Evolutionary conservation across 2,329 filamentous ascomycete species (phyloP).

Genomic region (Trematosphaeria pertusa): DNA sequence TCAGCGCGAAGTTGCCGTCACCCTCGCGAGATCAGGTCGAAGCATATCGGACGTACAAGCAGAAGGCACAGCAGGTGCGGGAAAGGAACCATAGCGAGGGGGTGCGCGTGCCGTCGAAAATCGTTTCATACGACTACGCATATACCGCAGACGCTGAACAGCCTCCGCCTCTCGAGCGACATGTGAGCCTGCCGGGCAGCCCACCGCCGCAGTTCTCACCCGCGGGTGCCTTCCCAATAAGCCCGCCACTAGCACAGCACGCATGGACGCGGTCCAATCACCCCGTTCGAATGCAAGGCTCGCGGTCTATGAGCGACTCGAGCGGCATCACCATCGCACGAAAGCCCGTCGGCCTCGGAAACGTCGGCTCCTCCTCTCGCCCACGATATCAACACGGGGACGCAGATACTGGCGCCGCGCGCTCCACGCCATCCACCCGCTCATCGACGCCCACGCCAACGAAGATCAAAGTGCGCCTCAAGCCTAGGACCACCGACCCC

Average conservation of each 20-base stretch:
- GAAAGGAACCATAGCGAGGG: conserved; percentile 32
- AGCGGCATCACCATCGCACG: conserved; percentile 17
- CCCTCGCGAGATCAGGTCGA: conserved; percentile 31
- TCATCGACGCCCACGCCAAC: conserved; percentile 11
- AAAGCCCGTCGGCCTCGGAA: conserved; percentile 20
- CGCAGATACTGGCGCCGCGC: conserved; percentile 14
- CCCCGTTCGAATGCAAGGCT: conserved; percentile 3
- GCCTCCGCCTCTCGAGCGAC: conserved; percentile 6
- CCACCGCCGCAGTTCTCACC: conserved; percentile 15
- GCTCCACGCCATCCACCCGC: conserved; percentile 10
- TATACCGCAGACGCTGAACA: conserved; percentile 11
- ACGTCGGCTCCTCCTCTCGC: conserved; percentile 1
- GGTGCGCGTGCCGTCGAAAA: conserved; percentile 30
- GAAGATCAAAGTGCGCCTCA: conserved; percentile 31
- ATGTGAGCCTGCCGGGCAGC: conserved; percentile 15
- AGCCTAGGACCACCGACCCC: conserved; percentile 16
- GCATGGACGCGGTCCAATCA: conserved; percentile 14
- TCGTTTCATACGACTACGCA: conserved; percentile 38
- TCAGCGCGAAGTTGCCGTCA: conserved; percentile 18
- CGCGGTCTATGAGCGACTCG: conserved; percentile 13
- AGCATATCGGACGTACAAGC: conserved; percentile 36
- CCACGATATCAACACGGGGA: conserved; percentile 18
- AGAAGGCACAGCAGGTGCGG: conserved; percentile 33
- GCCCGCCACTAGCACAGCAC: conserved; percentile 28
- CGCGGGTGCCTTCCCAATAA: conserved; percentile 36